Conservation (phyloP, 2,329 filamentous ascomycete genomes). For the Cordyceps farinosa region DNA sequence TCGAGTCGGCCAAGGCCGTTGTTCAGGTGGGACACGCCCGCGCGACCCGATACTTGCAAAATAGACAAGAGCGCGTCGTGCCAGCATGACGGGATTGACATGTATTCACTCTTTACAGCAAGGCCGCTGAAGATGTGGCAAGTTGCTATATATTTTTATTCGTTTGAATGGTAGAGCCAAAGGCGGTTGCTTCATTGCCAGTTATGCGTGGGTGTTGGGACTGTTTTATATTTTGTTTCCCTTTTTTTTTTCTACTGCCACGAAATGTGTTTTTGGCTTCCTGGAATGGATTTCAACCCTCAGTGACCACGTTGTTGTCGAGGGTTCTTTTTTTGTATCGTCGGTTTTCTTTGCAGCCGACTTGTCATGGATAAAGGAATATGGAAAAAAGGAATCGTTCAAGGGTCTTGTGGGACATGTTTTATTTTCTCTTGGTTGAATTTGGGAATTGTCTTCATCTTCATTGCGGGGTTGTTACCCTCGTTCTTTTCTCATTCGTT, state of each 20-base stretch:
- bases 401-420: conserved; percentile 1
- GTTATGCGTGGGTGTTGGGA: not conserved
- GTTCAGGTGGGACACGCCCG: conserved; percentile 27
- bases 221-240: conserved; percentile 2
- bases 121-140: not conserved
- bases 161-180: conserved; percentile 1
- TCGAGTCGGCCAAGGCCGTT: conserved; percentile 32
- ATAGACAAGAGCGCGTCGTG: conserved; percentile 25
- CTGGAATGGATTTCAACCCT: not conserved
- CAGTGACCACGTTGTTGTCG: not conserved
- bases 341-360: not conserved
- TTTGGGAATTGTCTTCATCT: not conserved
- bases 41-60: conserved; percentile 26
- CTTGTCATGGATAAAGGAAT: conserved; percentile 5
- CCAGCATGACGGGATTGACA: conserved; percentile 24
- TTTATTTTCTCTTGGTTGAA: not conserved
- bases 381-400: not conserved
- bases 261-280: not conserved
- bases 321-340: not conserved
- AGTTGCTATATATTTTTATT: not conserved
- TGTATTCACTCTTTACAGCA: not conserved
- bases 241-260: not conserved
- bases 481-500: not conserved
- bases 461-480: not conserved
- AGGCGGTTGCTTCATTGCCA: not conserved